These are phyloP conservation scores for Sutorius eximius DNA, from an alignment of 1,284 basidiomycete genomes.

Conservation along the genomic window DNA sequence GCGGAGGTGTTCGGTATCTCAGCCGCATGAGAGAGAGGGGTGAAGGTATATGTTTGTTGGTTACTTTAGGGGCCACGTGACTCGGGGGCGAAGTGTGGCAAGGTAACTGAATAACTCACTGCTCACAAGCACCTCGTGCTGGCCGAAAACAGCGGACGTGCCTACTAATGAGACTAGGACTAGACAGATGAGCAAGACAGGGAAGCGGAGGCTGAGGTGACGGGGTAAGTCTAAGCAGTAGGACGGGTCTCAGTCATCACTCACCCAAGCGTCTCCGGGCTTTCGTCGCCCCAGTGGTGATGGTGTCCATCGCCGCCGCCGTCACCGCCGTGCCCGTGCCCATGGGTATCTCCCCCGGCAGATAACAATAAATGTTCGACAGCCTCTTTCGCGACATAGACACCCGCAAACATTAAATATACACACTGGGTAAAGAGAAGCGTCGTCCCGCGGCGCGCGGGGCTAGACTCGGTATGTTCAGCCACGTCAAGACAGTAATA, in stretches of 20 bases:
- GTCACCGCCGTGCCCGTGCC: slow-evolving; percentile 23
- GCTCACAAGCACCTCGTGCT: slow-evolving; percentile 34
- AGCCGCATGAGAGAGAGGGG: slow-evolving; percentile 23
- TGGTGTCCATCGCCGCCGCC: slow-evolving; percentile 54
- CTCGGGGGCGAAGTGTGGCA: background rate
- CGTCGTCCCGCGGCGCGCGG: slow-evolving; percentile 73
- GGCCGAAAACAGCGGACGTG: slow-evolving; percentile 30
- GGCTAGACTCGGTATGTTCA: slow-evolving; percentile 43
- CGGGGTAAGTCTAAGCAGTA: slow-evolving; percentile 1
- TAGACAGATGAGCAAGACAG: slow-evolving; percentile 57
- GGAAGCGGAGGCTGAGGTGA: slow-evolving; percentile 62
- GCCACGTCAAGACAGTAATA: background rate
- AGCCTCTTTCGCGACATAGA: slow-evolving; percentile 94
- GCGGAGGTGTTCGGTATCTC: slow-evolving; percentile 3
- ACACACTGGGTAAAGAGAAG: slow-evolving; percentile 86
- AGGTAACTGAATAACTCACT: slow-evolving; percentile 19
- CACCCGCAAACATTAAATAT: slow-evolving; percentile 86
- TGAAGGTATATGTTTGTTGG: slow-evolving; percentile 31
- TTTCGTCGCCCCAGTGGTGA: slow-evolving; percentile 55
- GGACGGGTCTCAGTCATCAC: slow-evolving; percentile 10
- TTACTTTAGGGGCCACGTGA: slow-evolving; percentile 21
- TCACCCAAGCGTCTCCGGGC: slow-evolving; percentile 42
- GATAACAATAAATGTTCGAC: slow-evolving; percentile 79
- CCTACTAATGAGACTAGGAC: slow-evolving; percentile 56
- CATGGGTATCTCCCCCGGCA: slow-evolving; percentile 39